Conservation (phyloP, 345 rosid species). For the Bruguiera gymnorhiza region DNA sequence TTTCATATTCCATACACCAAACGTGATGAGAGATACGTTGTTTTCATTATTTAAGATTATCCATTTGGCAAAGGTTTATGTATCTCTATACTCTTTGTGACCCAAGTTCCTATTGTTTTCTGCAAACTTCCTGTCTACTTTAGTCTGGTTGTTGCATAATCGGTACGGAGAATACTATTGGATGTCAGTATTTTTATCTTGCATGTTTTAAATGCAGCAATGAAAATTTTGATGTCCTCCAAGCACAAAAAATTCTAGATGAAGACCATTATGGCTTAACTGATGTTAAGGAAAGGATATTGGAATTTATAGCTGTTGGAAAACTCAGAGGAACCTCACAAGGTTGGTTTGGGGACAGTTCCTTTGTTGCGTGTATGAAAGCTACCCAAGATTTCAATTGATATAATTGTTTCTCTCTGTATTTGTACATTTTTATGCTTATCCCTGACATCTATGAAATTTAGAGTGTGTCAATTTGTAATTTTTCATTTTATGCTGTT, state of each 20-base stretch:
- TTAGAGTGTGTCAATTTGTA: background rate
- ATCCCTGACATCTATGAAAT: background rate
- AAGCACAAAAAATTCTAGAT: constrained; percentile 86
- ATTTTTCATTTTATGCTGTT: constrained; percentile 23
- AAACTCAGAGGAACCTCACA: constrained; percentile 96
- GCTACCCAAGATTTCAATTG: background rate
- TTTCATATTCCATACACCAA: too few species aligned
- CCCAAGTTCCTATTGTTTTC: too few species aligned
- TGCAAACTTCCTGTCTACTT: background rate
- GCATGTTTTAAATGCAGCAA: constrained; percentile 49
- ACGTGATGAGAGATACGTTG: too few species aligned
- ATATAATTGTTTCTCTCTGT: background rate
- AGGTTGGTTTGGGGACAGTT: constrained; percentile 43
- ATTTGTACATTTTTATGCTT: background rate
- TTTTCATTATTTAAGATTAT: too few species aligned
- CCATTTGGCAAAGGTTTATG: too few species aligned
- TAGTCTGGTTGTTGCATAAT: background rate
- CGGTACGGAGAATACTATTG: background rate
- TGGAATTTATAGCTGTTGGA: constrained; percentile 98
- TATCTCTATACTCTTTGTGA: too few species aligned
- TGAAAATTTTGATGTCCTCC: constrained; percentile 89
- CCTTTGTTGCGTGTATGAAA: background rate
- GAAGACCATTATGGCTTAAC: constrained; percentile 98
- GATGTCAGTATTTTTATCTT: background rate
- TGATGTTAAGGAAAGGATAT: constrained; percentile 96